Conservation (phyloP, 2,329 filamentous ascomycete species). For the Diaporthe capsici region DNA sequence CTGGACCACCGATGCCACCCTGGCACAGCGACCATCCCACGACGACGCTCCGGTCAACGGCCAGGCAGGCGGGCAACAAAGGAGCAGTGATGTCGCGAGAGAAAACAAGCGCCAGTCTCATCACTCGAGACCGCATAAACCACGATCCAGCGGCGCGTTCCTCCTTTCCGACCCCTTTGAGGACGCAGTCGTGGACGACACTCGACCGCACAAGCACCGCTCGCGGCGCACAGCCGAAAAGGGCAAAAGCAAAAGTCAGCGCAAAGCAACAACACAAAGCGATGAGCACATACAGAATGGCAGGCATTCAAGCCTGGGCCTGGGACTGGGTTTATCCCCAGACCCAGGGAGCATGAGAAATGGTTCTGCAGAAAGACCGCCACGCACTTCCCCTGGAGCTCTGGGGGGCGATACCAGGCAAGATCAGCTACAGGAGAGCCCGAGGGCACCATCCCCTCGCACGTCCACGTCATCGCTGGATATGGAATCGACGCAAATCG, state of each 20-base stretch:
- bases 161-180: conserved; percentile 61
- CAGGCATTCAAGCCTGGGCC: conserved; percentile 30
- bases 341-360: conserved; percentile 17
- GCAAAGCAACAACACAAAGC: conserved; percentile 23
- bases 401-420: conserved; percentile 38
- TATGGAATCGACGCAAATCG: conserved; percentile 88
- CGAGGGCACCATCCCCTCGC: conserved; percentile 46
- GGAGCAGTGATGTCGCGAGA: neutral
- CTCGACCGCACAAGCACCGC: conserved; percentile 45
- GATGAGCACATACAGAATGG: conserved; percentile 22
- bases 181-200: conserved; percentile 50
- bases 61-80: neutral
- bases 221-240: conserved; percentile 37
- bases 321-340: conserved; percentile 18
- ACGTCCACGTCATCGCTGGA: conserved; percentile 61
- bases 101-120: conserved; percentile 38
- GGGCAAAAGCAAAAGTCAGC: conserved; percentile 39
- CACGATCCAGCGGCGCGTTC: conserved; percentile 64
- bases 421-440: conserved; percentile 47
- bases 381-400: conserved; percentile 33
- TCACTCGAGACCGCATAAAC: conserved; percentile 54
- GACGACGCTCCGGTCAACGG: conserved; percentile 25
- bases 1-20: conserved; percentile 40
- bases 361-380: conserved; percentile 26
- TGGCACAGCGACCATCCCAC: conserved; percentile 42